phyloP scores from a whole-genome alignment of 1,284 basidiomycete genomes.

The Puccinia horiana region DNA sequence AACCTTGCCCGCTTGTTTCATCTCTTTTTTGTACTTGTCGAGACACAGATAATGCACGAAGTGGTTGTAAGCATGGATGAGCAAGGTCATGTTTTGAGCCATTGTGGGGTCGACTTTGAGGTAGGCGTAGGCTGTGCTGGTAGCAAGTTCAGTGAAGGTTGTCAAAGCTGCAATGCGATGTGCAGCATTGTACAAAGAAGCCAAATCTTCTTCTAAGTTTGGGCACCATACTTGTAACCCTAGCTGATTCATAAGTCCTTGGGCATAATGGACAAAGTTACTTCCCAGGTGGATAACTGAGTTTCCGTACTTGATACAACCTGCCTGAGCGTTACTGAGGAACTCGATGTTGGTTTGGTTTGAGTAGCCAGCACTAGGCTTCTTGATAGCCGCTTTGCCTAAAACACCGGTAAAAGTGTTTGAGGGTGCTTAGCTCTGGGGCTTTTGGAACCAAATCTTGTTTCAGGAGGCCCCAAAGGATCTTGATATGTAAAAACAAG shows the following conservation, averaged over 20 bases:
- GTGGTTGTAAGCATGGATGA: slow-evolving; percentile 33
- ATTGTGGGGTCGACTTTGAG: background rate
- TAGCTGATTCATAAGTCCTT: slow-evolving; percentile 9
- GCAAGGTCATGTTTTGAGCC: background rate
- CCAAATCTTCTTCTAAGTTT: slow-evolving; percentile 9
- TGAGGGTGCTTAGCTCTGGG: background rate
- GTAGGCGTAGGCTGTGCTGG: background rate
- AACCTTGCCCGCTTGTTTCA: background rate
- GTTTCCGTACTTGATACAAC: background rate
- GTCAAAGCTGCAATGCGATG: slow-evolving; percentile 13
- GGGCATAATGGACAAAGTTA: background rate
- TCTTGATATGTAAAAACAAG: slow-evolving; percentile 36
- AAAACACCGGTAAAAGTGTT: slow-evolving; percentile 33
- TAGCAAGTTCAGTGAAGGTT: background rate
- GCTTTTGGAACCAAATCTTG: slow-evolving; percentile 6
- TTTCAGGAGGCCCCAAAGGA: slow-evolving; percentile 25
- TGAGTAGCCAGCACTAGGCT: too few species aligned
- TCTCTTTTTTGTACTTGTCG: slow-evolving; percentile 7
- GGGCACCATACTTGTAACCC: slow-evolving; percentile 18
- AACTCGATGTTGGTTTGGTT: too few species aligned
- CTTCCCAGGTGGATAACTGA: slow-evolving; percentile 16
- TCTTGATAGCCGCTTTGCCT: slow-evolving; percentile 1
- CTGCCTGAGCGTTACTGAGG: background rate
- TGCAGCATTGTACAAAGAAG: slow-evolving; percentile 18
- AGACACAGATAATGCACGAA: slow-evolving; percentile 20